These are phyloP conservation scores for Quercus phellos DNA, from an alignment of 331 rosid species.

Conservation along the genomic window DNA sequence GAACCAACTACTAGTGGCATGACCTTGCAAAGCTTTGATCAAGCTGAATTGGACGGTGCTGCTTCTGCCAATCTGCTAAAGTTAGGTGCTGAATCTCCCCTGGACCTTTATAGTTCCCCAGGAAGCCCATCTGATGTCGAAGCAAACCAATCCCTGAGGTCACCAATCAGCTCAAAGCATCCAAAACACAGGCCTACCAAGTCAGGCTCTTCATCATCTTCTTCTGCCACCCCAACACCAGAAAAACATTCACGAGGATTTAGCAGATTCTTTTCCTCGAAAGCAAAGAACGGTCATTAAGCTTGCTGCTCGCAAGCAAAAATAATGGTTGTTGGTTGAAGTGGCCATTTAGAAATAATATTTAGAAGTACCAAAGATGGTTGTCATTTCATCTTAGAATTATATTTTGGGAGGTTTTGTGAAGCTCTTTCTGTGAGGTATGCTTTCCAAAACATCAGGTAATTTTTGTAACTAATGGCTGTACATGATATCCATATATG, in stretches of 20 bases:
- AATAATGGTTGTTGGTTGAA: constrained; percentile 13
- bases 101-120: constrained; percentile 41
- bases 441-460: constrained; percentile 30
- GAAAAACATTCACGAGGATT: constrained; percentile 83
- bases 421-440: constrained; percentile 25
- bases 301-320: constrained; percentile 35
- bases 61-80: constrained; percentile 35
- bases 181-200: constrained; percentile 68
- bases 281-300: constrained; percentile 64
- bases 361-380: constrained; percentile 33
- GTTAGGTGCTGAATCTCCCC: constrained; percentile 54
- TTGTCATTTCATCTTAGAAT: constrained; percentile 29
- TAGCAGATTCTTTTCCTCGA: constrained; percentile 93
- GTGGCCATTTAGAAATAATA: constrained; percentile 19
- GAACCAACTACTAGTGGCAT: constrained; percentile 46
- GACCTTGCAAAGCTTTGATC: constrained; percentile 45
- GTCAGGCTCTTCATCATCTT: constrained; percentile 68
- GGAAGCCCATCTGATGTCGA: constrained; percentile 63
- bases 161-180: constrained; percentile 45
- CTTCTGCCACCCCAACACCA: constrained; percentile 76
- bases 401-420: constrained; percentile 43
- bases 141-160: constrained; percentile 39
- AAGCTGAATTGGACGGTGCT: constrained; percentile 43
- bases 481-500: constrained; percentile 72
- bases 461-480: constrained; percentile 69